Evolutionary conservation across 202 grass and related monocot species (phyloP).

Genomic region (Dendrocalamus latiflorus): DNA sequence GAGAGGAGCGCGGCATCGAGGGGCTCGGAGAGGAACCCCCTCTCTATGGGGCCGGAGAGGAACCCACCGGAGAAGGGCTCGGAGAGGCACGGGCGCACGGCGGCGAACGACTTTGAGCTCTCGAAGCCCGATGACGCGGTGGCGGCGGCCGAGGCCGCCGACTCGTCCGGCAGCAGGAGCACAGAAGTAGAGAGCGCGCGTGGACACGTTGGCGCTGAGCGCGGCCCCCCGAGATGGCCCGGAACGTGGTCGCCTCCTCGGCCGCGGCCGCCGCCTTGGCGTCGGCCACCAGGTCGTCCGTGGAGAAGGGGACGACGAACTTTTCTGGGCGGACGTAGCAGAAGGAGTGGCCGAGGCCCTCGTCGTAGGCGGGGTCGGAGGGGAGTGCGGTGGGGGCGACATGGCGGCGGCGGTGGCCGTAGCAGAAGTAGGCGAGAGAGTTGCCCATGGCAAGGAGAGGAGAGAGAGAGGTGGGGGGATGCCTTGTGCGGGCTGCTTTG

Average conservation of each 20-base stretch:
- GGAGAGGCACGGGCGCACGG: constrained; percentile 57
- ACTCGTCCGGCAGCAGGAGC: constrained; percentile 31
- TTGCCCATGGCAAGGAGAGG: constrained; percentile 56
- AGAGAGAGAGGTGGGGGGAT: not conserved
- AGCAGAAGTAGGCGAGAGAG: constrained; percentile 58
- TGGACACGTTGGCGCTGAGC: constrained; percentile 85
- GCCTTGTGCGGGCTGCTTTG: too few relatives aligned
- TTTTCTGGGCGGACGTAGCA: too few relatives aligned
- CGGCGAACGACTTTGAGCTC: constrained; percentile 77
- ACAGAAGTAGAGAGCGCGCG: constrained; percentile 75
- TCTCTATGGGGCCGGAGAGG: constrained; percentile 69
- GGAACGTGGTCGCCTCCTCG: constrained; percentile 61
- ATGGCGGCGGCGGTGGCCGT: constrained; percentile 50
- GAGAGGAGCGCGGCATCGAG: constrained; percentile 65
- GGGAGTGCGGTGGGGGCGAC: constrained; percentile 54
- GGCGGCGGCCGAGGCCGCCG: constrained; percentile 14
- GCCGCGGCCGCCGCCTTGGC: constrained; percentile 22
- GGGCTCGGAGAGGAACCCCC: constrained; percentile 67
- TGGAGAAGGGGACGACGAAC: not conserved
- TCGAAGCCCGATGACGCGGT: constrained; percentile 51
- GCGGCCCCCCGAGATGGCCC: constrained; percentile 78
- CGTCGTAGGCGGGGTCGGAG: constrained; percentile 70
- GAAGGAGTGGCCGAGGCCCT: too few relatives aligned
- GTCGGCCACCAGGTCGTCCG: constrained; percentile 13
- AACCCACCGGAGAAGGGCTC: constrained; percentile 43